Evolutionary conservation across 345 rosid genomes (phyloP).

Genomic region (Lepidium sativum): DNA sequence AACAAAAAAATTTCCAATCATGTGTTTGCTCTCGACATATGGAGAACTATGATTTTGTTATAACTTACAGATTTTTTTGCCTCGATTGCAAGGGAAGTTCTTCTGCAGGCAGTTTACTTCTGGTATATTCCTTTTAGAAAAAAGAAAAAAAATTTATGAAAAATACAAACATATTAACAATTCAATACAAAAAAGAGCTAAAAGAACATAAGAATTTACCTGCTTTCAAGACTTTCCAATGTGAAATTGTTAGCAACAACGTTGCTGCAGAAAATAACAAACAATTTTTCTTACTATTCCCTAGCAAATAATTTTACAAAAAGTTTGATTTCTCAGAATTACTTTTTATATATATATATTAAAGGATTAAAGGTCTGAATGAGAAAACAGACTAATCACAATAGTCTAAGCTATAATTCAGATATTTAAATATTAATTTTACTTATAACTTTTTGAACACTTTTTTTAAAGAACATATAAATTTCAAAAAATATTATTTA

Average conservation of each 20-base stretch:
- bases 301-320: too few species aligned
- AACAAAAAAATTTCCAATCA: background rate
- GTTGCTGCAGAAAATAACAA: conserved; percentile 46
- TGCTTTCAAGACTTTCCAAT: conserved; percentile 26
- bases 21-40: background rate
- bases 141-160: background rate
- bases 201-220: conserved; percentile 29
- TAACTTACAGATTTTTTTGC: conserved; percentile 43
- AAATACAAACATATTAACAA: background rate
- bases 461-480: too few species aligned
- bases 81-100: conserved; percentile 51
- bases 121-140: conserved; percentile 26
- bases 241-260: conserved; percentile 63
- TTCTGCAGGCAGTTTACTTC: conserved; percentile 56
- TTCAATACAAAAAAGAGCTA: too few species aligned
- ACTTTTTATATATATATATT: too few species aligned
- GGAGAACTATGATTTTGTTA: background rate
- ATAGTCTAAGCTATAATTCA: too few species aligned
- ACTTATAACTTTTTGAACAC: too few species aligned
- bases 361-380: too few species aligned
- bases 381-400: too few species aligned
- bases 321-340: too few species aligned
- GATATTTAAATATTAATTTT: too few species aligned
- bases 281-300: background rate
- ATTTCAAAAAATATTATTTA: too few species aligned